Conservation (phyloP, 495 filamentous ascomycete species). For the Hypoxylon perforatum region DNA sequence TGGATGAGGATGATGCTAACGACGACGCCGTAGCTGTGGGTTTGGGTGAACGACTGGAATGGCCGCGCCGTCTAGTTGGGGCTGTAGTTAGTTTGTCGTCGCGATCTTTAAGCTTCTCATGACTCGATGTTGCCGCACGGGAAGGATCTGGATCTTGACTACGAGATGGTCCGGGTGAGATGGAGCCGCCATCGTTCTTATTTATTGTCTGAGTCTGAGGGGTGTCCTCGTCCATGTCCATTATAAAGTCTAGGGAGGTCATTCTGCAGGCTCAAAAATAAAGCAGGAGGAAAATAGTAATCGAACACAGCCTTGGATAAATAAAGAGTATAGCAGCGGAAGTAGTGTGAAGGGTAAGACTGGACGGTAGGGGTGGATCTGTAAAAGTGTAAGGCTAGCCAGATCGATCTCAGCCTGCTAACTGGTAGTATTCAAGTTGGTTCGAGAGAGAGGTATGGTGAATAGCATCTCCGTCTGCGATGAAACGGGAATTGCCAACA, state of each 20-base stretch:
- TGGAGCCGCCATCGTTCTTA: constrained; percentile 46
- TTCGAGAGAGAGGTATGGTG: constrained; percentile 36
- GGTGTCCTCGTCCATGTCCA: constrained; percentile 57
- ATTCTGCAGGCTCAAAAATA: constrained; percentile 59
- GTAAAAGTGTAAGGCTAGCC: constrained; percentile 45
- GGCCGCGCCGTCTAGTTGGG: constrained; percentile 41
- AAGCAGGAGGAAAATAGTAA: constrained; percentile 45
- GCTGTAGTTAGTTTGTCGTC: constrained; percentile 42
- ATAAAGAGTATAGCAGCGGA: constrained; percentile 50
- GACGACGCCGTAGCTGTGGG: constrained; percentile 38
- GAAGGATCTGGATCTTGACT: constrained; percentile 53
- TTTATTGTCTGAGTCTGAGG: constrained; percentile 39
- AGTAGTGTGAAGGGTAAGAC: constrained; percentile 46
- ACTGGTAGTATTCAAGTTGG: constrained; percentile 40
- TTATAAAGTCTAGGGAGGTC: constrained; percentile 61
- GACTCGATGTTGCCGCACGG: constrained; percentile 44
- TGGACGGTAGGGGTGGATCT: constrained; percentile 45
- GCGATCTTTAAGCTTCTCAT: constrained; percentile 39
- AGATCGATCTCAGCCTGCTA: constrained; percentile 47
- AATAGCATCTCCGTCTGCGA: constrained; percentile 48
- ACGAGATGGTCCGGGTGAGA: constrained; percentile 48
- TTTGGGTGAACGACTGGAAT: constrained; percentile 42
- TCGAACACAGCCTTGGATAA: constrained; percentile 52
- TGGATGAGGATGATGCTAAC: constrained; percentile 43
- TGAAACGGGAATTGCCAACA: constrained; percentile 47